Conservation (phyloP, 2,329 filamentous ascomycete genomes). For the Paecilomyces sp. region DNA sequence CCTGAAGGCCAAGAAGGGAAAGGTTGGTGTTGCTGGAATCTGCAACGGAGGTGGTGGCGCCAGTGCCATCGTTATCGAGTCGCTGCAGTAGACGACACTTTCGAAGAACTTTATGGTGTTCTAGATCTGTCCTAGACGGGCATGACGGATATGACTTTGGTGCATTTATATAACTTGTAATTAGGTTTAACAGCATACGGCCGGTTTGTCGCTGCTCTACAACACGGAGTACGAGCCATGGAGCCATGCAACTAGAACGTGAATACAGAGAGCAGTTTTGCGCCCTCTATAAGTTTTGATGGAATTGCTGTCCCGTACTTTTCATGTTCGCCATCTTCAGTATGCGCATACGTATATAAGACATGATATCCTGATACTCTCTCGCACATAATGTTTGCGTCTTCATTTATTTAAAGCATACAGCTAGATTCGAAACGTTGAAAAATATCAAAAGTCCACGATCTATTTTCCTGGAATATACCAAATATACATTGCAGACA, state of each 20-base stretch:
- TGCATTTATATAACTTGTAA: not conserved
- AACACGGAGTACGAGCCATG: not conserved
- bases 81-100: constrained; percentile 25
- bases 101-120: not conserved
- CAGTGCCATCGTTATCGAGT: constrained; percentile 85
- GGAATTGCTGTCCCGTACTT: not conserved
- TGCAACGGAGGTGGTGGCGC: constrained; percentile 98
- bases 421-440: not conserved
- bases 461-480: not conserved
- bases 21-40: constrained; percentile 89
- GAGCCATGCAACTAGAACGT: not conserved
- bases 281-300: not conserved
- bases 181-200: not conserved
- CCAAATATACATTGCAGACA: not conserved
- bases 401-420: not conserved
- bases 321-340: not conserved
- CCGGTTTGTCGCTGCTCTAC: not conserved
- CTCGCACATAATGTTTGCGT: not conserved
- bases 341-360: not conserved
- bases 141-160: not conserved
- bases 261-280: not conserved
- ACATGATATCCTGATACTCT: not conserved
- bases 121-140: not conserved
- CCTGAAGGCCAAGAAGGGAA: constrained; percentile 81
- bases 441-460: not conserved